Evolutionary conservation across 2,329 filamentous ascomycete genomes (phyloP), one percentile per base, ranked within the genome.

Genomic region (Aspergillus ibericus): DNA sequence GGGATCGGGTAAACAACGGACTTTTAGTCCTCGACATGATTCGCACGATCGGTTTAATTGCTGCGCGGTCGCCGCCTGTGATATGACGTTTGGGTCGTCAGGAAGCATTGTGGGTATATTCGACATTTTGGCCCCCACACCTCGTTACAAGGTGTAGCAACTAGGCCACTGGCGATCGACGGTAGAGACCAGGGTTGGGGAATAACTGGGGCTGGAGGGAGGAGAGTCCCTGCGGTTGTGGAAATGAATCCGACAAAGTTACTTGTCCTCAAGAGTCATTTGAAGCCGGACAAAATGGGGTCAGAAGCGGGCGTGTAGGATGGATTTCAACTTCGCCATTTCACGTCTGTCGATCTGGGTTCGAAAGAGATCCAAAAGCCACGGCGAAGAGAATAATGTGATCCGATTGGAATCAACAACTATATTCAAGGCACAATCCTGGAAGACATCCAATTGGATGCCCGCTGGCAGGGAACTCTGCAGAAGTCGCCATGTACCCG

Each of bases 11-110:
- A 75, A 63, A 60, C 72, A 75, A 51, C 72, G 72, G 8, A 75
- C 72, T 59, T 75, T 75, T 13, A 75, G 63, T 29, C 68, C 69
- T 60, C 72, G 68, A 38, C 72, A 75, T 6, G 72, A 73, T 66
- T 75, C 72, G 53, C 72, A 75, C 8, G 72, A 75, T 42, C 72
- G 66, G 51, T 75, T 75, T 29, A 75, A 60, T 59, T 73, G 72
- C 54, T 63, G 68, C 38, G 67, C 44, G 44, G 68, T 65, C 52
- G 59, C 47, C 3, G 65, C 15, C 47, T 58, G 61, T 51, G 68
- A 67, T n/a, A 44, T 48, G 42, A 53, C 49, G 50, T 59, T 58
- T 51, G 59, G 55, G 52, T 68, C 66, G 51, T 62, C 64, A 56
- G 63, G 53, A 12, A 59, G 51, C 53, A 64, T 61, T 36, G 59